Evolutionary conservation across 805 yeast genomes (phyloP).

Genomic region (Sungouiella blattae): DNA sequence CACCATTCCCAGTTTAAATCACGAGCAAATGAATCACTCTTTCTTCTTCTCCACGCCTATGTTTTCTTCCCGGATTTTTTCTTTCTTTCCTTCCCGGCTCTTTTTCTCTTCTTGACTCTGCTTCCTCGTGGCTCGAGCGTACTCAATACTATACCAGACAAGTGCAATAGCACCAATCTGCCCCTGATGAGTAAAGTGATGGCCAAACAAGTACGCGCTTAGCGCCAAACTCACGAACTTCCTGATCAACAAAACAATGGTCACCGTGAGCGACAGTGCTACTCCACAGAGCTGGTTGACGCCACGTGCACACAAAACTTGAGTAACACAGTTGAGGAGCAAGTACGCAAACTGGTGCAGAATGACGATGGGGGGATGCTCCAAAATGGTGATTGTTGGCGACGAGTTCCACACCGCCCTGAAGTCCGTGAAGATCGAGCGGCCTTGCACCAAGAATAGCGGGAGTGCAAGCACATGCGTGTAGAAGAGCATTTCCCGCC

Average conservation of each 20-base stretch:
- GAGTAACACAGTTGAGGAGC: constrained; percentile 18
- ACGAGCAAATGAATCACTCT: no score
- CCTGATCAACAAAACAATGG: constrained; percentile 57
- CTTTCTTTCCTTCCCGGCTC: no score
- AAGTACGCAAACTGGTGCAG: constrained; percentile 14
- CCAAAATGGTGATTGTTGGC: neutral
- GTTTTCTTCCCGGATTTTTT: no score
- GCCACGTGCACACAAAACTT: constrained; percentile 56
- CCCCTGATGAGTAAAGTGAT: constrained; percentile 34
- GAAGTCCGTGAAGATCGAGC: constrained; percentile 16
- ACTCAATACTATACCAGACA: constrained; percentile 52
- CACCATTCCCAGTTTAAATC: no score
- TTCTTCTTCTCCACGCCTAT: no score
- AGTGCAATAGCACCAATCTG: constrained; percentile 50
- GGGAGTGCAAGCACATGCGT: constrained; percentile 56
- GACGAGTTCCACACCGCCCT: neutral
- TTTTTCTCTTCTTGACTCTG: neutral
- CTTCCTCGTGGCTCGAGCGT: constrained; percentile 15
- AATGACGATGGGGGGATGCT: constrained; percentile 2
- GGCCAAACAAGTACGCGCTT: constrained; percentile 53
- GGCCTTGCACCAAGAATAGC: constrained; percentile 39
- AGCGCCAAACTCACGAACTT: constrained; percentile 58
- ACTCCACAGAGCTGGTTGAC: constrained; percentile 59
- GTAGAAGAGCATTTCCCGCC: constrained; percentile 66
- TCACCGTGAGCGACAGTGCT: constrained; percentile 60